phyloP scores from a whole-genome alignment of 495 filamentous ascomycete species.

The Cenococcum geophilum region DNA sequence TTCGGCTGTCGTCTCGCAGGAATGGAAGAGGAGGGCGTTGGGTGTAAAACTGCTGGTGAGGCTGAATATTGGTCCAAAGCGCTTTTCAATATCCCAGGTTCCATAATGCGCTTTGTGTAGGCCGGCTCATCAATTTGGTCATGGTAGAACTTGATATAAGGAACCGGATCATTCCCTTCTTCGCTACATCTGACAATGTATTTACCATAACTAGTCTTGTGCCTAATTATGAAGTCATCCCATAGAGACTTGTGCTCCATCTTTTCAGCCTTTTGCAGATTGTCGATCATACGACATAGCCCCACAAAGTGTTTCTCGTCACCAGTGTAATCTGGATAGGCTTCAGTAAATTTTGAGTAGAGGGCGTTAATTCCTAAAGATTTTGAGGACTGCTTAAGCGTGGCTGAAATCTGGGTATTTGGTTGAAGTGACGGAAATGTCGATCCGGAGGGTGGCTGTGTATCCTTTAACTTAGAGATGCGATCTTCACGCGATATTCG shows the following conservation, averaged over 20 bases:
- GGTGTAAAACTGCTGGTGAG: neutral
- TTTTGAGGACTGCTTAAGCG: neutral
- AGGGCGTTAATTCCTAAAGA: conserved; percentile 1
- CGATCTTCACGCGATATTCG: neutral
- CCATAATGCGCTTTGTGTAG: conserved; percentile 21
- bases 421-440: neutral
- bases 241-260: conserved; percentile 31
- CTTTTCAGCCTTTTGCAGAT: conserved; percentile 21
- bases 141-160: conserved; percentile 29
- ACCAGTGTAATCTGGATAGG: conserved; percentile 32
- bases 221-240: conserved; percentile 35
- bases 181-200: conserved; percentile 20
- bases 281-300: conserved; percentile 24
- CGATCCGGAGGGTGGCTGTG: neutral
- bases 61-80: conserved; percentile 13
- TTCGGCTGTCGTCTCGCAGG: neutral
- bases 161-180: conserved; percentile 15
- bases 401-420: neutral
- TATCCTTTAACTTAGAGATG: neutral
- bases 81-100: conserved; percentile 1
- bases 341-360: conserved; percentile 24
- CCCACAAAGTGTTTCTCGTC: conserved; percentile 27
- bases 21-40: neutral
- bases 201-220: conserved; percentile 25
- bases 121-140: conserved; percentile 17